Evolutionary conservation across 2,329 filamentous ascomycete genomes (phyloP).

Genomic region (Neoascochyta sp.): DNA sequence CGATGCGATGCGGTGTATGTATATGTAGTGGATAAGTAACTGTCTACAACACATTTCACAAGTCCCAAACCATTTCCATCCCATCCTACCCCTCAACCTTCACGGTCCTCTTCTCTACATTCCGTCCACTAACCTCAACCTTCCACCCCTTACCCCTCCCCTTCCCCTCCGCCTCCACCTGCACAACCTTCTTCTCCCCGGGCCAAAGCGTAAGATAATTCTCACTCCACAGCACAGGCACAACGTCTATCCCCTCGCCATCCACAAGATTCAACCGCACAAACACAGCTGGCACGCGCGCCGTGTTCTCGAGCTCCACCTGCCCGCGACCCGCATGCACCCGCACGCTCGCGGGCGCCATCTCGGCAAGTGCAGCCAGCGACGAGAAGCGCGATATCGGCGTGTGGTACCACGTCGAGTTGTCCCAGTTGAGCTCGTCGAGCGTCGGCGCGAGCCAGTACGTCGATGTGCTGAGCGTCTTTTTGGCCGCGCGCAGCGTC

Average conservation of each 20-base stretch:
- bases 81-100: too few relatives aligned
- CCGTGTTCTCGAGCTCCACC: constrained; percentile 50
- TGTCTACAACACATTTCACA: too few relatives aligned
- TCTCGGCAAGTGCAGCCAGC: constrained; percentile 44
- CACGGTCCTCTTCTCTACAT: too few relatives aligned
- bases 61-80: too few relatives aligned
- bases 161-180: constrained; percentile 1
- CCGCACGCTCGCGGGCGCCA: constrained; percentile 9
- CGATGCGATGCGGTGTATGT: too few relatives aligned
- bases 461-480: constrained; percentile 51
- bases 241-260: constrained; percentile 43
- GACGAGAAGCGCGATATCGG: constrained; percentile 53
- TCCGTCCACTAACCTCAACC: too few relatives aligned
- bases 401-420: constrained; percentile 58
- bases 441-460: constrained; percentile 54
- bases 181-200: constrained; percentile 46
- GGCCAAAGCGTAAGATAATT: constrained; percentile 63
- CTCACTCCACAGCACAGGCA: constrained; percentile 57
- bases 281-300: constrained; percentile 56
- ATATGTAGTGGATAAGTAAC: too few relatives aligned
- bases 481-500: constrained; percentile 39
- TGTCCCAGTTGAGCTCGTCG: constrained; percentile 55
- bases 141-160: constrained; percentile 1
- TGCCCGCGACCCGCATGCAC: constrained; percentile 4
- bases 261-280: constrained; percentile 52